These are phyloP conservation scores for Cynanchum wilfordii DNA, from an alignment of 257 asterid genomes.

Conservation along the genomic window DNA sequence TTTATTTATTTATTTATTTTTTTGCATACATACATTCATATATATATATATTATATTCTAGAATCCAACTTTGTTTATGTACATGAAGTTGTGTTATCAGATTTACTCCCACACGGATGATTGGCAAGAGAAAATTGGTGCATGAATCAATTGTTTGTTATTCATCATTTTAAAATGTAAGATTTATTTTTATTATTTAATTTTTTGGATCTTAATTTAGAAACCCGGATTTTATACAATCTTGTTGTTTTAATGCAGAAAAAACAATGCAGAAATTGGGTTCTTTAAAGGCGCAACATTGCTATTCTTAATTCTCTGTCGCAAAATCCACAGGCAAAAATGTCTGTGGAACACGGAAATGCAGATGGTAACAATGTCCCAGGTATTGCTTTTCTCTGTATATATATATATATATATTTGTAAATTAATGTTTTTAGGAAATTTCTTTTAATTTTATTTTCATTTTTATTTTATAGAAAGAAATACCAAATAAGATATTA, in stretches of 20 bases:
- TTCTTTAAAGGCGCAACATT: not conserved
- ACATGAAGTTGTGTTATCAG: not conserved
- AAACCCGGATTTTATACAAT: not conserved
- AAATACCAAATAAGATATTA: too few species aligned
- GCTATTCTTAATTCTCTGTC: constrained; percentile 1
- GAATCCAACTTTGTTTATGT: not conserved
- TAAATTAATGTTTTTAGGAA: too few species aligned
- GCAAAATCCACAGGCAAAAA: constrained; percentile 11
- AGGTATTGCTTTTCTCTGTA: constrained; percentile 5
- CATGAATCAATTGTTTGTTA: not conserved
- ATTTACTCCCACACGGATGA: not conserved
- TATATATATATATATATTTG: too few species aligned
- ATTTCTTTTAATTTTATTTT: too few species aligned
- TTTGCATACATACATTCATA: too few species aligned
- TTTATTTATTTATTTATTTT: too few species aligned
- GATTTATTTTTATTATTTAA: not conserved
- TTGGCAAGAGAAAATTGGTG: not conserved
- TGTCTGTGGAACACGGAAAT: constrained; percentile 21
- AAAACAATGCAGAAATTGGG: not conserved
- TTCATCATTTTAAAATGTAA: constrained; percentile 3
- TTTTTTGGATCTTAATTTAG: too few species aligned
- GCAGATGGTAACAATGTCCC: constrained; percentile 11
- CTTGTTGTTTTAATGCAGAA: constrained; percentile 8
- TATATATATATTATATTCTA: not conserved
- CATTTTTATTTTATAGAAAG: too few species aligned